Percentiles rank a stretch among this genome's conserved stretches.
Evolutionary conservation across 2,329 filamentous ascomycete genomes (phyloP).

Genomic region (Beauveria brongniartii): DNA sequence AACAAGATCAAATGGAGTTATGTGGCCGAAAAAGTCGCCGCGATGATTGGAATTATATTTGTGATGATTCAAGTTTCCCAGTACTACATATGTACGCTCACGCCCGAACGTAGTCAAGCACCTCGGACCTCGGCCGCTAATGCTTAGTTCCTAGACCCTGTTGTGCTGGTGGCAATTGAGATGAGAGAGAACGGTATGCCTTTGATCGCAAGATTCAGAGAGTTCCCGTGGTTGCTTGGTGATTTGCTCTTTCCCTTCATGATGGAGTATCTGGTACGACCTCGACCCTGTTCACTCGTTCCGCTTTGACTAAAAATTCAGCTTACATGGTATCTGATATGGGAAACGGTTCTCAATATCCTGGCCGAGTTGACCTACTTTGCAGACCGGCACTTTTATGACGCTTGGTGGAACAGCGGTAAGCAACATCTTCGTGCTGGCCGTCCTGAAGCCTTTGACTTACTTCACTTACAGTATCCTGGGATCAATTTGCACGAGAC

Average conservation of each 20-base stretch:
- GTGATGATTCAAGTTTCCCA: constrained; percentile 76
- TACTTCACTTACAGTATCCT: constrained; percentile 37
- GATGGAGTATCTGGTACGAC: constrained; percentile 58
- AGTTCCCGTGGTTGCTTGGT: constrained; percentile 67
- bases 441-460: not conserved
- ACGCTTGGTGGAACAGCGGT: constrained; percentile 56
- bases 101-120: not conserved
- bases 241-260: constrained; percentile 73
- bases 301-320: constrained; percentile 13
- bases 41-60: constrained; percentile 64
- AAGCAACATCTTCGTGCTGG: constrained; percentile 13
- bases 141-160: constrained; percentile 41
- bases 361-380: constrained; percentile 70
- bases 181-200: constrained; percentile 61
- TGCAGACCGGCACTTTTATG: constrained; percentile 67
- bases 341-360: constrained; percentile 67
- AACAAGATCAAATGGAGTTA: constrained; percentile 66
- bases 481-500: constrained; percentile 71
- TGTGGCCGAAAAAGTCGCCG: constrained; percentile 61
- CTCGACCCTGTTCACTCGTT: not conserved
- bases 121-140: constrained; percentile 1
- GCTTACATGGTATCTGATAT: constrained; percentile 74
- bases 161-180: constrained; percentile 56
- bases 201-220: constrained; percentile 50
- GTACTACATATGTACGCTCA: constrained; percentile 53